Evolutionary conservation across 805 yeast species (phyloP).

Genomic region (Wickerhamiella musiphila): DNA sequence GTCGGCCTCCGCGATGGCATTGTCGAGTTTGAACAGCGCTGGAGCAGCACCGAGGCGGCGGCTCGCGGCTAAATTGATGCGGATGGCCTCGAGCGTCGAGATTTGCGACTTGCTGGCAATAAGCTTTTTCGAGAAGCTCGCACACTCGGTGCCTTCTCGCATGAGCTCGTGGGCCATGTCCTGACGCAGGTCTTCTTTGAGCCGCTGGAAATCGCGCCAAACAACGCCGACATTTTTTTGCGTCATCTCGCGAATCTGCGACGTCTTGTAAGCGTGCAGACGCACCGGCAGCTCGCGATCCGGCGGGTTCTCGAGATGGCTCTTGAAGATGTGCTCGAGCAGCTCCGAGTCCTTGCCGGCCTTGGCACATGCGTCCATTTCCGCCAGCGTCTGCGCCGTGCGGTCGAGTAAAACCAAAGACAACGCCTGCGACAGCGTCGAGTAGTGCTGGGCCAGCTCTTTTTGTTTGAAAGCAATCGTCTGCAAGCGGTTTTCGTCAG

Average conservation of each 20-base stretch:
- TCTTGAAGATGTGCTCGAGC: constrained; percentile 5
- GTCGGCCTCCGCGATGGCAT: constrained; percentile 12
- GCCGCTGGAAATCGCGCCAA: constrained; percentile 20
- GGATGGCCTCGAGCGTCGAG: constrained; percentile 12
- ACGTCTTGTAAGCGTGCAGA: constrained; percentile 11
- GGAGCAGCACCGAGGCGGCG: constrained; percentile 10
- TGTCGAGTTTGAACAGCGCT: constrained; percentile 10
- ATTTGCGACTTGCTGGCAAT: background rate
- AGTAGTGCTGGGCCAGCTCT: constrained; percentile 10
- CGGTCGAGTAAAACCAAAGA: constrained; percentile 12
- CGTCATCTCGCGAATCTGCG: constrained; percentile 10
- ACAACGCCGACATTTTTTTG: constrained; percentile 13
- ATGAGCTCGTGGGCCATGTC: constrained; percentile 11
- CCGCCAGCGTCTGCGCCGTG: constrained; percentile 9
- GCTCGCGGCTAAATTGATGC: constrained; percentile 16
- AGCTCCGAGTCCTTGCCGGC: constrained; percentile 3
- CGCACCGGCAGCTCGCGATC: constrained; percentile 1
- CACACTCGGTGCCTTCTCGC: constrained; percentile 13
- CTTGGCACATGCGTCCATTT: constrained; percentile 8
- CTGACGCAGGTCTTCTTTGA: constrained; percentile 14
- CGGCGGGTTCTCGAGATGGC: constrained; percentile 6
- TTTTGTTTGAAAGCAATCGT: constrained; percentile 1
- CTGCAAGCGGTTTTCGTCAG: background rate
- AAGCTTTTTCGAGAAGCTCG: constrained; percentile 13
- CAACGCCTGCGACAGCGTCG: constrained; percentile 9